A percentile compares a stretch with the other conserved stretches of the same genome.
phyloP scores from a whole-genome alignment of 1,284 basidiomycete species.

The Sanghuangporus weigelae region DNA sequence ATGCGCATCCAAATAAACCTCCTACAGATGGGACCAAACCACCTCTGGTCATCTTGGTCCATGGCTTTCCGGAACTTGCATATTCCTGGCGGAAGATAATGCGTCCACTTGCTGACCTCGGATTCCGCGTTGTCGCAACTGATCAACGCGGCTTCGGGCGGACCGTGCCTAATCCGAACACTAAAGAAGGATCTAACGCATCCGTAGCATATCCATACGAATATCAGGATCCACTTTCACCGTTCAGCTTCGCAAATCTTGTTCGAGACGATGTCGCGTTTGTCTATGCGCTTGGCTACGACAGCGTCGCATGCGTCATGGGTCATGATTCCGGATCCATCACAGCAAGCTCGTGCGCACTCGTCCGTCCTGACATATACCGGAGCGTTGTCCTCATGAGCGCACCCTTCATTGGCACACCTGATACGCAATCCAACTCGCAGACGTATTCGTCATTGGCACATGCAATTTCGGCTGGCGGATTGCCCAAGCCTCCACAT shows the following conservation, averaged over 20 bases:
- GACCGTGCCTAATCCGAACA: conserved; percentile 23
- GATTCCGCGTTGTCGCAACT: conserved; percentile 32
- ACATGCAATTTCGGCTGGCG: conserved; percentile 18
- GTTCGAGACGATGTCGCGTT: conserved; percentile 48
- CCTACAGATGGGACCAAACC: not conserved
- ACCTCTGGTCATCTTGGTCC: conserved; percentile 53
- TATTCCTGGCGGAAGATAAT: conserved; percentile 61
- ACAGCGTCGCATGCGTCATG: conserved; percentile 40
- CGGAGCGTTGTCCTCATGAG: conserved; percentile 54
- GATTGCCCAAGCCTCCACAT: conserved; percentile 5
- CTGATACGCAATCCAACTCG: conserved; percentile 25
- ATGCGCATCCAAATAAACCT: conserved; percentile 5
- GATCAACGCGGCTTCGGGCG: conserved; percentile 32
- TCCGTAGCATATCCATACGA: conserved; percentile 22
- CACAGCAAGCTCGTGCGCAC: conserved; percentile 46
- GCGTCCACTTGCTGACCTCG: conserved; percentile 38
- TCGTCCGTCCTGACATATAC: conserved; percentile 53
- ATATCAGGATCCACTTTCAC: conserved; percentile 44
- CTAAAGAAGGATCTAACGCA: not conserved
- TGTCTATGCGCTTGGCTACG: conserved; percentile 45
- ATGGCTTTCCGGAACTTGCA: conserved; percentile 62
- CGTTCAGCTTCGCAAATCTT: conserved; percentile 46
- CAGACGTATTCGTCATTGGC: not conserved
- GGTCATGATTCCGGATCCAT: conserved; percentile 58
- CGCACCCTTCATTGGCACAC: conserved; percentile 45